Evolutionary conservation across 805 yeast species (phyloP).

Genomic region (Kazachstania taianensis): DNA sequence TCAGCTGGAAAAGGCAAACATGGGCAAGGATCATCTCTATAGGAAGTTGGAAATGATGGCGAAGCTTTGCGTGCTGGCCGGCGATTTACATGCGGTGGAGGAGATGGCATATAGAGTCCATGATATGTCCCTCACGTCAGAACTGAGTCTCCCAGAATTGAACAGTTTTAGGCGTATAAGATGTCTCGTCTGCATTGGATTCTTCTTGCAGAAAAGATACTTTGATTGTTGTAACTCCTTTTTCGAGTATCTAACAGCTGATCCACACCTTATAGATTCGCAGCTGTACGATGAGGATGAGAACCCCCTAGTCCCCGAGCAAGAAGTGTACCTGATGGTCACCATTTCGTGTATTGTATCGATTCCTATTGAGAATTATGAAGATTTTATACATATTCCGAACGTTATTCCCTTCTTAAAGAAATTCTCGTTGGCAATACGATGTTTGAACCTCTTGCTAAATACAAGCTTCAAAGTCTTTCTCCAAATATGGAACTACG

Average conservation of each 20-base stretch:
- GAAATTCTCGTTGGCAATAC: constrained; percentile 9
- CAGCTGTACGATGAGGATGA: neutral
- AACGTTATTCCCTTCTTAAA: constrained; percentile 10
- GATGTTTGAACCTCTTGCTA: constrained; percentile 13
- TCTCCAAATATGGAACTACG: constrained; percentile 19
- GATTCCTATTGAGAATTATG: constrained; percentile 23
- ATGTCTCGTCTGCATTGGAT: constrained; percentile 11
- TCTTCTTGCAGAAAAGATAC: constrained; percentile 16
- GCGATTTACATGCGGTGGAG: constrained; percentile 15
- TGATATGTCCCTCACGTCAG: constrained; percentile 1
- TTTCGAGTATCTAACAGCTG: constrained; percentile 11
- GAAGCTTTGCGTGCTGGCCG: constrained; percentile 11
- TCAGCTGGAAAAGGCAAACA: constrained; percentile 11
- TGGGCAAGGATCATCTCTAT: constrained; percentile 5
- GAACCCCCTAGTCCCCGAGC: constrained; percentile 8
- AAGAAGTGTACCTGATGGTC: constrained; percentile 18
- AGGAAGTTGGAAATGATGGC: constrained; percentile 14
- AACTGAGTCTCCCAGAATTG: constrained; percentile 6
- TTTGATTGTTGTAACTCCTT: constrained; percentile 16
- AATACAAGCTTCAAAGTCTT: constrained; percentile 18
- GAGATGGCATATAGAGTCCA: constrained; percentile 18
- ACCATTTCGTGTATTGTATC: constrained; percentile 18
- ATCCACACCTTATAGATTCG: constrained; percentile 5
- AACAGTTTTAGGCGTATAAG: constrained; percentile 10
- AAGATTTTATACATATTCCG: constrained; percentile 16